A percentile compares a stretch with the other conserved stretches of the same genome.
These are phyloP conservation scores for Pythium volutum DNA, from an alignment of 352 stramenopile genomes.

Conservation along the genomic window DNA sequence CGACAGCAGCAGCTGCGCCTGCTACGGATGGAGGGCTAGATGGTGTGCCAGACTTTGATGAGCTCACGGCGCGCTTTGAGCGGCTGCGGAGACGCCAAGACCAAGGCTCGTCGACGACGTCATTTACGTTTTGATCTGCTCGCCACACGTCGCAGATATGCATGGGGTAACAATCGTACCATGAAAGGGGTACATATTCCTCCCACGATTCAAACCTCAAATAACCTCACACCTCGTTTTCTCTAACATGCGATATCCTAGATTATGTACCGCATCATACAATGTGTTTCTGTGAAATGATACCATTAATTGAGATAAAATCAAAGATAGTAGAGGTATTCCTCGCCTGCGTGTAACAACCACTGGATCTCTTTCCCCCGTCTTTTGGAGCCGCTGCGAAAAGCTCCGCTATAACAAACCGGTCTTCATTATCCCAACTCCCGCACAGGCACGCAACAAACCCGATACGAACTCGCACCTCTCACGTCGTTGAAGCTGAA, in stretches of 20 bases:
- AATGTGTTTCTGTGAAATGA: background rate
- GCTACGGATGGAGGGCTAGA: conserved; percentile 17
- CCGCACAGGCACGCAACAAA: background rate
- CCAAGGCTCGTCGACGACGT: conserved; percentile 36
- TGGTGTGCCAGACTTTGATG: conserved; percentile 87
- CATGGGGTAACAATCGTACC: conserved; percentile 15
- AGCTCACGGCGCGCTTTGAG: conserved; percentile 93
- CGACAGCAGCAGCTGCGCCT: conserved; percentile 5
- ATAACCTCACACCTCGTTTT: conserved; percentile 25
- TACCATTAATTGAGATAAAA: background rate
- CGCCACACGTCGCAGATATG: conserved; percentile 24
- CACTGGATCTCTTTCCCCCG: conserved; percentile 4
- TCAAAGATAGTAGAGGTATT: background rate
- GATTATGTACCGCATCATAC: too few species aligned
- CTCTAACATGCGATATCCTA: conserved; percentile 16
- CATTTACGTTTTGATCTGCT: conserved; percentile 58
- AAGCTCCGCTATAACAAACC: background rate
- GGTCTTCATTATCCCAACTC: background rate
- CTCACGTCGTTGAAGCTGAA: conserved; percentile 14
- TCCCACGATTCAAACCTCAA: conserved; percentile 19
- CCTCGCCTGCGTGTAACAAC: conserved; percentile 7
- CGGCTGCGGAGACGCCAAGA: conserved; percentile 79
- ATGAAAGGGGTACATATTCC: conserved; percentile 14
- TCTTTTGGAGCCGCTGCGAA: too few species aligned
- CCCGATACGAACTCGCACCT: conserved; percentile 24